Base-by-base conservation (phyloP, 1,284 basidiomycete species). In the Melanopsichium pennsylvanicum region DNA sequence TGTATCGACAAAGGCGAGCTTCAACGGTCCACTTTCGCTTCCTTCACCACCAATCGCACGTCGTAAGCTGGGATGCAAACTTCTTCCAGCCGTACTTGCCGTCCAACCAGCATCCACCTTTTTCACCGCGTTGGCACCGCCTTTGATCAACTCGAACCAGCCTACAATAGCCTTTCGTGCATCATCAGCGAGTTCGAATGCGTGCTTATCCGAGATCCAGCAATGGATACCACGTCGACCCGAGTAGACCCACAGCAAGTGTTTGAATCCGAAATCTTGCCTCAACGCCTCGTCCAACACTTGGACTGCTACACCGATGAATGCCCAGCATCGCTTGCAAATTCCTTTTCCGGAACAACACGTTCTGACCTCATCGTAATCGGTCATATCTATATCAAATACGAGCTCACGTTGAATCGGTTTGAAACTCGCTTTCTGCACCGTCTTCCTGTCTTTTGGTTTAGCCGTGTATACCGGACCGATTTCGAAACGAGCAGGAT, bases 321-420 rank as follows among this genome's bases (percentile, higher is more conserved):
- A 97, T 1, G 85, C 87, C 95, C 96, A 98, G 83, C 96, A 99
- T 34, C 89, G 87, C 67, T 86, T 86, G 84, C 95, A 98, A 82
- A 99, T 97, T 57, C 86, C 89, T 51, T 94, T 92, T 50, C 89
- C 91, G 2, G 88, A 88, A 82, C 96, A 98, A 83, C 96, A 99
- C 0, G 92, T 97, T 45, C 96, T 89, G 75, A 98, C 88, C 56
- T 89, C 86, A 82, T 99, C 96, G 83, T 99, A 99, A 83, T 99
- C 95, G 15, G 95, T 96, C 94, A 99, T 97, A 83, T 99, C 95
- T 80, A 99, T 97, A 88, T 98, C 96, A 79, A 99, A 97, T 1
- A 99, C 96, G 26, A 99, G 88, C 82, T 98, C 95, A 64, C 96
- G 90, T 58, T 88, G 86, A 22, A 88, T 82, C 0, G 95, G 93